Evolutionary conservation across 495 filamentous ascomycete genomes (phyloP).

Genomic region (Talaromyces proteolyticus): DNA sequence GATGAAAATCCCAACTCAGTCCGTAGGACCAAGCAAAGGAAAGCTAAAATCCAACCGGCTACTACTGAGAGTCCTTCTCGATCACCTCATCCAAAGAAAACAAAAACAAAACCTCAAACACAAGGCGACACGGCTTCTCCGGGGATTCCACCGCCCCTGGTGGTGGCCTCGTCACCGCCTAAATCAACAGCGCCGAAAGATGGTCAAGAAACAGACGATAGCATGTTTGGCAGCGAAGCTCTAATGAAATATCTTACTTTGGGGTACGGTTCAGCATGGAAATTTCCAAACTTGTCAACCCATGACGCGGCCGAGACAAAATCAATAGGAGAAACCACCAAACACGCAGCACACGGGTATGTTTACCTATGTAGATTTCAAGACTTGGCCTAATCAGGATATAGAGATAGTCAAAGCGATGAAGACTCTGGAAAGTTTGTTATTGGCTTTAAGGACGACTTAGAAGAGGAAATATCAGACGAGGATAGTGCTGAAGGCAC

Average conservation of each 20-base stretch:
- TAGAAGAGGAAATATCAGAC: conserved; percentile 16
- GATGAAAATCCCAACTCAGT: conserved; percentile 61
- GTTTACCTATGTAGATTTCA: not conserved
- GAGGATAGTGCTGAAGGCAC: conserved; percentile 1
- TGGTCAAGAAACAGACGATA: conserved; percentile 2
- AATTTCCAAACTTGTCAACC: conserved; percentile 9
- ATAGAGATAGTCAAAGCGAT: conserved; percentile 4
- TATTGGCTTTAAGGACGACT: conserved; percentile 61
- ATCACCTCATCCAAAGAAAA: not conserved
- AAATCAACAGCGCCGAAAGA: conserved; percentile 7
- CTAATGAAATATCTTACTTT: conserved; percentile 56
- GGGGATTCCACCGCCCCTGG: conserved; percentile 40
- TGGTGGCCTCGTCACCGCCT: conserved; percentile 21
- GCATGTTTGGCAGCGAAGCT: conserved; percentile 30
- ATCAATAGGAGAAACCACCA: not conserved
- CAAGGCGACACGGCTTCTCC: conserved; percentile 26
- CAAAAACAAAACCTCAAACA: conserved; percentile 10
- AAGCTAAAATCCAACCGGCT: conserved; percentile 13
- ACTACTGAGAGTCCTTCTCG: not conserved
- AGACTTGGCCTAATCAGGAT: not conserved
- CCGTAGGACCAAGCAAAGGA: conserved; percentile 36
- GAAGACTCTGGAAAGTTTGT: conserved; percentile 53
- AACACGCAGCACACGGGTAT: not conserved
- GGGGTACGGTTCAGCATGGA: conserved; percentile 57
- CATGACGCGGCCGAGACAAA: not conserved